Evolutionary conservation across 2,329 filamentous ascomycete genomes (phyloP), one percentile per base, ranked within the genome.

Genomic region (Pleoardoris graminearum): DNA sequence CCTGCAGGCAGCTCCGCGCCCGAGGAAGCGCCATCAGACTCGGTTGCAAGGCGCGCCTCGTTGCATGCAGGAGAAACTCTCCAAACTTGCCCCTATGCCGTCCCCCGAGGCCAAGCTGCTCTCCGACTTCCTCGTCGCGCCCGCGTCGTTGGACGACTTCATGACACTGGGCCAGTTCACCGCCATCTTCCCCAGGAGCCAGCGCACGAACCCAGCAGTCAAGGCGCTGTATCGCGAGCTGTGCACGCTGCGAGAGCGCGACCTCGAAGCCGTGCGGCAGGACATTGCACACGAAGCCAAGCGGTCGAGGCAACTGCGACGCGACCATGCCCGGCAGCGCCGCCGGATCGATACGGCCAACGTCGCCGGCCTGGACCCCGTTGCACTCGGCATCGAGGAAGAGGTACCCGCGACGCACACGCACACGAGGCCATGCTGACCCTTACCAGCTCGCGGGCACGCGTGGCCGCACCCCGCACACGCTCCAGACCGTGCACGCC

Each of bases 51-150:
- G n/a, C n/a, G n/a, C n/a, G n/a, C n/a, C n/a, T n/a, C n/a, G n/a
- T n/a, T n/a, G n/a, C n/a, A 10, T 12, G 10, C 5, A 3, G 30
- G 30, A 12, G 30, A 4, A 29, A 29, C 43, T 8, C 7, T 23
- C 7, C 14, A n/a, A 4, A 36, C 5, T 6, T 16, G 25, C 7
- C 45, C 57, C 57, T 54, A 91, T 91, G 87, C 78, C 89, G 3
- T 86, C 88, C 7, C 87, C 85, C 38, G 91, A 96, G 76, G 79
- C 83, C 50, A 82, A 85, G 23, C 89, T 96, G 59, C 82, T 96
- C 46, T 80, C 81, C 65, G 87, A 88, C 73, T 95, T 93, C 71
- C 84, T 96, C 53, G 82, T 95, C 30, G 80, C 87, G 25, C 89
- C 91, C 11, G 86, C 90, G 7, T 82, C 88, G 23, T 79, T 96